These are phyloP conservation scores for Nemania bipapillata DNA, from an alignment of 2,329 filamentous ascomycete species.

Conservation along the genomic window DNA sequence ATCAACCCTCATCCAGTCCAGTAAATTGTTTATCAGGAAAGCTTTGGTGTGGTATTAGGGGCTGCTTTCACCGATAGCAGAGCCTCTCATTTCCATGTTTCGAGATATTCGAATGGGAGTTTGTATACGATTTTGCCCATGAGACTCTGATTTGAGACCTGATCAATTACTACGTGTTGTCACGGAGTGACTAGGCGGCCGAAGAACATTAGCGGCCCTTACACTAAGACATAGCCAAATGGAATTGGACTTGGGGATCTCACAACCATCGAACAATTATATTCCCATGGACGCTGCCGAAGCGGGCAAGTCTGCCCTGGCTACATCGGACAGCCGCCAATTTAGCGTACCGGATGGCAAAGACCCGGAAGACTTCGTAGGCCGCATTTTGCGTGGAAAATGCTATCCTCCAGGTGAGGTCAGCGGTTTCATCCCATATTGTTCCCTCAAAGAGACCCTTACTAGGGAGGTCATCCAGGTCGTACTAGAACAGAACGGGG, in stretches of 20 bases:
- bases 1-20: no score
- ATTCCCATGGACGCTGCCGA: background rate
- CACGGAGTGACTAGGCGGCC: background rate
- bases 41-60: no score
- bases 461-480: constrained; percentile 1
- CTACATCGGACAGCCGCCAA: background rate
- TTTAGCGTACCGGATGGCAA: background rate
- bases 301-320: background rate
- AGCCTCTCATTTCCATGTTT: background rate
- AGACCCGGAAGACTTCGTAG: background rate
- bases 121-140: background rate
- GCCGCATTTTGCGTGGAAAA: constrained; percentile 5
- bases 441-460: background rate
- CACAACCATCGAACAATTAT: no score
- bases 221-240: background rate
- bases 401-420: background rate
- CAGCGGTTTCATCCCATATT: background rate
- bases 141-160: background rate
- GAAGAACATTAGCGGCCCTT: background rate
- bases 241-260: background rate
- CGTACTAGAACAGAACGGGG: background rate
- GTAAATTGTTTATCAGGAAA: no score
- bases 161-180: background rate
- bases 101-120: background rate
- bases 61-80: background rate